Conservation (phyloP, 2,329 filamentous ascomycete species). For the Fusarium torreyae region DNA sequence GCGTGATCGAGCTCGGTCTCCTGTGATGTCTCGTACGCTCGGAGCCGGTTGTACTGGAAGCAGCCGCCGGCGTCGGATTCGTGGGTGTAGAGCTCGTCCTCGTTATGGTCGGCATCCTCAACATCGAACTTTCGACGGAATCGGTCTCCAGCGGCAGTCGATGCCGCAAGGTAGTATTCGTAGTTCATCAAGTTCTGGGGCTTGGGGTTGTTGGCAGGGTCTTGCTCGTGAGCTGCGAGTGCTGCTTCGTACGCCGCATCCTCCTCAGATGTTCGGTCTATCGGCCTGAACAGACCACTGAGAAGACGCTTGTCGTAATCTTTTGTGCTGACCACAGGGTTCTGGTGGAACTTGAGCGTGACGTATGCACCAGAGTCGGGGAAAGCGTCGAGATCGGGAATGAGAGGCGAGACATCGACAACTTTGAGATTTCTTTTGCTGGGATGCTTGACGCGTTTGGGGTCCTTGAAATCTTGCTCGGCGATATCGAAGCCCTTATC, state of each 20-base stretch:
- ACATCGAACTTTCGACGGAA: conserved; percentile 75
- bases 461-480: conserved; percentile 68
- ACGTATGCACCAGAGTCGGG: conserved; percentile 79
- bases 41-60: conserved; percentile 74
- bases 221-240: conserved; percentile 68
- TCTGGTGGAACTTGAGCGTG: conserved; percentile 77
- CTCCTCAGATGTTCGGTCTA: conserved; percentile 69
- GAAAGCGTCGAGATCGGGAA: conserved; percentile 78
- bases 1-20: conserved; percentile 70
- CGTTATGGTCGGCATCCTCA: conserved; percentile 68
- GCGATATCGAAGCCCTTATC: conserved; percentile 73
- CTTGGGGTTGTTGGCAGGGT: conserved; percentile 69
- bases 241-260: conserved; percentile 67
- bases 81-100: conserved; percentile 69
- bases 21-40: conserved; percentile 75
- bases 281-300: conserved; percentile 73
- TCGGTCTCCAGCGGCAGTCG: conserved; percentile 61
- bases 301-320: conserved; percentile 74
- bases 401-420: conserved; percentile 71
- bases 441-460: conserved; percentile 69
- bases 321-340: conserved; percentile 68
- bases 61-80: conserved; percentile 63
- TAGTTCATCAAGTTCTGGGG: conserved; percentile 75
- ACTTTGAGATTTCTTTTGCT: conserved; percentile 71
- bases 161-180: conserved; percentile 75